phyloP scores from a whole-genome alignment of 2,329 filamentous ascomycete species.

The Trichoderma lentiforme region DNA sequence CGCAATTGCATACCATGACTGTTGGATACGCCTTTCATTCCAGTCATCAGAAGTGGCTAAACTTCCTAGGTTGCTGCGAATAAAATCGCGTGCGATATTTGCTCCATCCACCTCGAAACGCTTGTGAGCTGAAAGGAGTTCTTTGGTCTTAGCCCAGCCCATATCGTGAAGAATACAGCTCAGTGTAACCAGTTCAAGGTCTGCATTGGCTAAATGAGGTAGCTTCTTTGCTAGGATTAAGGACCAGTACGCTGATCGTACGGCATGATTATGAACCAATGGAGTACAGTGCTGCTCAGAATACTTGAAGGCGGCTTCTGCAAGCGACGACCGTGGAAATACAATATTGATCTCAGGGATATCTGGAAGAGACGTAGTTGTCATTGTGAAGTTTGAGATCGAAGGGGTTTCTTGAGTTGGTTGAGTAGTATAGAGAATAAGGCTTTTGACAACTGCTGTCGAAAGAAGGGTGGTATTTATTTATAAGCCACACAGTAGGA shows the following conservation, averaged over 20 bases:
- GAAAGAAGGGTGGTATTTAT: neutral
- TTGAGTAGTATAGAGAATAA: neutral
- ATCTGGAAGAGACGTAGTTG: neutral
- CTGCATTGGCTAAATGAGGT: neutral
- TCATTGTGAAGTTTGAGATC: neutral
- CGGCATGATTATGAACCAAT: neutral
- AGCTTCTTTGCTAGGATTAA: neutral
- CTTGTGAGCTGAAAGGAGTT: neutral
- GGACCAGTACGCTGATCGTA: neutral
- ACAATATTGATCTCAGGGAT: neutral
- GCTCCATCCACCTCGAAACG: constrained; percentile 5
- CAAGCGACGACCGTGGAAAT: neutral
- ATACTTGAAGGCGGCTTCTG: neutral
- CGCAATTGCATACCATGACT: neutral
- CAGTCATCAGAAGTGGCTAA: neutral
- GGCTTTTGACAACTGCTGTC: neutral
- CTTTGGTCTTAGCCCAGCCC: neutral
- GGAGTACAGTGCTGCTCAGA: neutral
- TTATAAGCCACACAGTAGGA: neutral
- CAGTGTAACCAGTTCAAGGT: neutral
- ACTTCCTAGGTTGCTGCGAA: neutral
- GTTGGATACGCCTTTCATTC: neutral
- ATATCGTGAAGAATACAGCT: neutral
- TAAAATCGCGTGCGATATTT: neutral
- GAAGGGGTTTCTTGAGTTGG: neutral